Base-by-base conservation (phyloP, 306 rosid species). In the Lathyrus oleraceus region DNA sequence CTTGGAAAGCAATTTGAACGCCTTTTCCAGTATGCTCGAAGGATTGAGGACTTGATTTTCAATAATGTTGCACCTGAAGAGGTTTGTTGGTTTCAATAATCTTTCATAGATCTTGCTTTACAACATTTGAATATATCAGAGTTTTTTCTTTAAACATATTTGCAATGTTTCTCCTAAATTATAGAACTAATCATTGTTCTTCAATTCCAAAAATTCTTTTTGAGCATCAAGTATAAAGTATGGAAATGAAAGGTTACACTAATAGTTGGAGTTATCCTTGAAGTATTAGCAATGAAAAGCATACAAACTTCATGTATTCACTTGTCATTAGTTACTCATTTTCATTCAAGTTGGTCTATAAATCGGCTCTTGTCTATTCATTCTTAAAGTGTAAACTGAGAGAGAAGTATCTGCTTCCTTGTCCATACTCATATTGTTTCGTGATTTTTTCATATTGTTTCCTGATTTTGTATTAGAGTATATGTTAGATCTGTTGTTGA, bases 1-100 rank as follows among this genome's bases (percentile, higher is more conserved):
- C 85, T 48, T 83, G 66, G 19, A 32, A 80, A 94, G 99, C 99
- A 94, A 90, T 94, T 94, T 74, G 99, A 94, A 67, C 89, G 97
- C 61, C 95, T 94, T 72, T 91, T 94, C 85, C 99, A 91, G 80
- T 94, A 84, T 67, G 99, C 99, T 65, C 81, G 84, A 79, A 87
- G 70, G 82, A 91, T 91, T 48, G 99, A 94, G 85, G 99, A 94
- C 79, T 76, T 87, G 79, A 86, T 91, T 80, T 78, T 83, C 69
- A 94, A 85, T 60, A 94, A 89, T 45, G 81, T 91, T 53, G 19
- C 86, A 36, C 86, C 97, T 9, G 99, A 94, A 89, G 99, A 94
- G 99, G 99, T 88, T 69, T 63, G 91, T 67, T 40, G 52, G 53
- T 43, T 59, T 51, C 65, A 21, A 9, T 53, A 54, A 61, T 67